Conservation (phyloP, 106 monocot species). For the Platanthera zijinensis region DNA sequence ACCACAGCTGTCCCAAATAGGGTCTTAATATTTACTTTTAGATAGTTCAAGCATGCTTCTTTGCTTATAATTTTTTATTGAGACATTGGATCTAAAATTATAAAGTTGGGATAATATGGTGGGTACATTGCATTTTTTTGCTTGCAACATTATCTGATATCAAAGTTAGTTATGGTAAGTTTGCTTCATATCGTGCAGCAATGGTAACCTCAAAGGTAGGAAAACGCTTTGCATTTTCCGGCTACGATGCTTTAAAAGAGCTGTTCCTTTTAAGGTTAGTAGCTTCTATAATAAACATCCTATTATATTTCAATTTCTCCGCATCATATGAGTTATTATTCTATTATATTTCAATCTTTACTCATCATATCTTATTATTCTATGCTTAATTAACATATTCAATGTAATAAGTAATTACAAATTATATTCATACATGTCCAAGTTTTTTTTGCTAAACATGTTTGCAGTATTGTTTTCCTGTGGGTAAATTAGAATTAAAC, state of each 20-base stretch:
- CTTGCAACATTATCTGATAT: not conserved
- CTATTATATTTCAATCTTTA: not conserved
- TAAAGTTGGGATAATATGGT: not conserved
- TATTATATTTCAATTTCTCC: not conserved
- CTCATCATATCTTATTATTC: not conserved
- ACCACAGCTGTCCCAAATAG: too few species aligned
- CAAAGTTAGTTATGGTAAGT: not conserved
- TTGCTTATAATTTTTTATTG: not conserved
- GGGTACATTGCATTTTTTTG: not conserved
- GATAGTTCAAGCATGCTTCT: not conserved
- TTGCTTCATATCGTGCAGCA: conserved; percentile 39
- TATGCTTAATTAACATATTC: not conserved
- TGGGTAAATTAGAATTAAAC: not conserved
- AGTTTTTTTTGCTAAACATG: not conserved
- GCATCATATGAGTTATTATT: not conserved
- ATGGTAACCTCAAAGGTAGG: conserved; percentile 94
- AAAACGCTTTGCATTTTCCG: conserved; percentile 88
- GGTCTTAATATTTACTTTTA: not conserved
- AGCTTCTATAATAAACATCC: not conserved
- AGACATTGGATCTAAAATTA: not conserved
- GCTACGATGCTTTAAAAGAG: conserved; percentile 80
- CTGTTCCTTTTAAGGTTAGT: conserved; percentile 65
- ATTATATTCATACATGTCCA: not conserved
- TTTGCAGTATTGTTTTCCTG: not conserved
- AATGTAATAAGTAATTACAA: not conserved